These are phyloP conservation scores for Berberis vulgaris DNA, from an alignment of 164 flowering plant species.

Conservation along the genomic window DNA sequence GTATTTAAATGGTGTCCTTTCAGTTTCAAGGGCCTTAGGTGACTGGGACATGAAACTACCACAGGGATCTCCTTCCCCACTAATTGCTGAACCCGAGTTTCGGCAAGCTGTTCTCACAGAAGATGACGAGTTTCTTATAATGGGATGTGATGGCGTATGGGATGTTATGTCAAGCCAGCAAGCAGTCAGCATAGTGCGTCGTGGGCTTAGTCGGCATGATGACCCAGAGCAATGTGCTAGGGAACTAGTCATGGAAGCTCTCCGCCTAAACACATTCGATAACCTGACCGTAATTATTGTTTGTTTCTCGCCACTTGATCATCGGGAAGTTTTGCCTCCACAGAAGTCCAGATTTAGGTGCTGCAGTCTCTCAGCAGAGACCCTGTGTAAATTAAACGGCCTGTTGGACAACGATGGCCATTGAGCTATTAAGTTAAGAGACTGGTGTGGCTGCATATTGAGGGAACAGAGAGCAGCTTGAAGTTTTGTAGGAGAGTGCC, in stretches of 20 bases:
- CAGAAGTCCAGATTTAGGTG: constrained; percentile 31
- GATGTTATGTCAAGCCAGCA: constrained; percentile 85
- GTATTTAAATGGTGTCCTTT: constrained; percentile 71
- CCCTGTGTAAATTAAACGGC: constrained; percentile 47
- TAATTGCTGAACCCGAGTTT: constrained; percentile 76
- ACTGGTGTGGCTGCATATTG: no score
- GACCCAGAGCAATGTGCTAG: constrained; percentile 70
- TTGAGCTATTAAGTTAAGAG: no score
- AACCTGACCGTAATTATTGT: constrained; percentile 77
- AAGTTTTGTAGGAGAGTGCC: no score
- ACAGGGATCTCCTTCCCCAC: constrained; percentile 59
- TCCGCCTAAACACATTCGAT: constrained; percentile 49
- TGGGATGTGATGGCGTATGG: constrained; percentile 93
- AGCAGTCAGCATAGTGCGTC: constrained; percentile 64
- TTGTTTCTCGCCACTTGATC: constrained; percentile 42
- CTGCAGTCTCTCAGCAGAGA: constrained; percentile 61
- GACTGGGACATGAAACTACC: constrained; percentile 89
- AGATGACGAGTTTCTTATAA: constrained; percentile 82
- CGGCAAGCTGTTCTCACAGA: constrained; percentile 45
- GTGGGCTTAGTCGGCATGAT: constrained; percentile 57
- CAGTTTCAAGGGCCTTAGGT: constrained; percentile 75
- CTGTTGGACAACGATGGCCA: constrained; percentile 24
- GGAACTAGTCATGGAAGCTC: constrained; percentile 67
- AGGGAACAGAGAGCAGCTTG: no score
- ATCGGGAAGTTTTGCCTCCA: constrained; percentile 23